Evolutionary conservation across 768 basidiomycete species (phyloP), one percentile per base, ranked within the genome.

Genomic region (Rhodotorula diobovata): DNA sequence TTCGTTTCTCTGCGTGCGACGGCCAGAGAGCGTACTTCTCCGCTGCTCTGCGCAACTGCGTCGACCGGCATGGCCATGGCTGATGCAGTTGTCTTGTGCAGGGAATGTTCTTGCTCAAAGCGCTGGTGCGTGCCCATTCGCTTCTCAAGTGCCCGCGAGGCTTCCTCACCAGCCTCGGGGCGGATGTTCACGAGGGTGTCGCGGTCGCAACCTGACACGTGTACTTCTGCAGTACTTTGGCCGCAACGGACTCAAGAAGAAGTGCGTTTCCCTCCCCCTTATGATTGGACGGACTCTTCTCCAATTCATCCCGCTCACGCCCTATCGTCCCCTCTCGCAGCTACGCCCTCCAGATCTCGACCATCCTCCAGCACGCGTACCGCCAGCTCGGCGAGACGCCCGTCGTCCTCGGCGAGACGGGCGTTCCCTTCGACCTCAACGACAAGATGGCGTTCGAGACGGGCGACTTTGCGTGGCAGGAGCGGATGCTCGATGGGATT

Each of bases 351-450:
- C 95, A 99, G 76, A 87, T 97, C 45, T 82, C 84, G 15, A 94
- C 88, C 71, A 85, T 97, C 59, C 86, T 91, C 11, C 84, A 89
- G 63, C 83, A 85, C 30, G 88, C 85, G 0, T 87, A 90, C 76
- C 80, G 84, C 43, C 83, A 86, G 8, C 83, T 96, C 1, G 92
- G 91, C 35, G 90, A 93, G 77, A 85, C 81, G 28, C 95, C 95
- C 20, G 86, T 92, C 51, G 80, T 97, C 21, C 85, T 99, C 68
- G 94, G 94, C 30, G 95, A 99, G 80, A 91, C 89, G 72, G 95
- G 95, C 41, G 84, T 97, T 32, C 95, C 95, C 1, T 95, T 98
- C 89, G 96, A 99, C 76, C 87, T 96, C 85, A 97, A 99, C 79
- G 82, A 86, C 50, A 85, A 85, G 62, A 11, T 25, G 28, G n/a